Evolutionary conservation across 2,329 filamentous ascomycete species (phyloP).

Genomic region (Apiospora rasikravindrae): DNA sequence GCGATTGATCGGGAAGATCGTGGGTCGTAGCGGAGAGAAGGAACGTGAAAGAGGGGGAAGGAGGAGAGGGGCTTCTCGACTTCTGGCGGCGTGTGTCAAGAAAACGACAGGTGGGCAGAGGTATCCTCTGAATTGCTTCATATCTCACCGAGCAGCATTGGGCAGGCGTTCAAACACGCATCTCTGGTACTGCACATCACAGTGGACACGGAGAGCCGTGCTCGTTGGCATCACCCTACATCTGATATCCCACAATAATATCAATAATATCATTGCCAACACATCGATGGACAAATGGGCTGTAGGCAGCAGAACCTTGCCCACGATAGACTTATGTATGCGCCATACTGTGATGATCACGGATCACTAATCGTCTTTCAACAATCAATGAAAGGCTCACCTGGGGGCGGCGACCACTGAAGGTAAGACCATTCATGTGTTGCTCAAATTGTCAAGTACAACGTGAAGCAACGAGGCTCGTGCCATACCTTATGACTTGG

Average conservation of each 20-base stretch:
- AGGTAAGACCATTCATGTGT: background rate
- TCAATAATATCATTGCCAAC: background rate
- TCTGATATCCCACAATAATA: background rate
- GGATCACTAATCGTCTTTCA: background rate
- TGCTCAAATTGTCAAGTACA: background rate
- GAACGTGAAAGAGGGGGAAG: background rate
- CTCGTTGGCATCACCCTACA: background rate
- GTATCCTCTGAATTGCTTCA: background rate
- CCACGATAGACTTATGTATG: background rate
- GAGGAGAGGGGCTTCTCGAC: background rate
- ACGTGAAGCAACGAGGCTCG: background rate
- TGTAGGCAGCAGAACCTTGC: background rate
- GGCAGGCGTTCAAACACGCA: background rate
- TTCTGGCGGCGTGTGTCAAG: background rate
- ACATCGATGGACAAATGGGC: background rate
- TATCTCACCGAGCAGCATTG: background rate
- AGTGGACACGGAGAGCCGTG: background rate
- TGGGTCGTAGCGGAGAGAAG: conserved; percentile 6
- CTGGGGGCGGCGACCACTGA: background rate
- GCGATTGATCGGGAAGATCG: background rate
- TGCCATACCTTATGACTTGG: background rate
- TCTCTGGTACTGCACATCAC: background rate
- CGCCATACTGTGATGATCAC: background rate
- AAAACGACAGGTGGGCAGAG: background rate
- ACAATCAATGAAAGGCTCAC: background rate